These are phyloP conservation scores for Biscutella laevigata DNA, from an alignment of 441 rosid species.

Conservation along the genomic window DNA sequence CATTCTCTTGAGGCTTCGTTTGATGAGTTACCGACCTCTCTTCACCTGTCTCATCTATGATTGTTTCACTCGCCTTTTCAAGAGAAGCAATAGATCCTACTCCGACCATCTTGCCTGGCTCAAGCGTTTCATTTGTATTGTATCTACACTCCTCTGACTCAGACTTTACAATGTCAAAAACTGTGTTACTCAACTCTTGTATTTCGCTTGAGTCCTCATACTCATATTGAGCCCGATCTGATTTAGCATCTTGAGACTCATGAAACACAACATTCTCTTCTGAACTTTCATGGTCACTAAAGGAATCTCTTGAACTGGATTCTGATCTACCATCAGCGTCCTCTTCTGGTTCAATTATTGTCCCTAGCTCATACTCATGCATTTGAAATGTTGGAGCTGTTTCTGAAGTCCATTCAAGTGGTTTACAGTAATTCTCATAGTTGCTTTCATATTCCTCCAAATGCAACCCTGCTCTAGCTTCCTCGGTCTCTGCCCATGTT, in stretches of 20 bases:
- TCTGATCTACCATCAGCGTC: slow-evolving; percentile 4
- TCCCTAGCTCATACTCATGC: slow-evolving; percentile 11
- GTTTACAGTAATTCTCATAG: slow-evolving; percentile 11
- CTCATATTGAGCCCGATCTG: slow-evolving; percentile 8
- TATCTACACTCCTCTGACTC: slow-evolving; percentile 4
- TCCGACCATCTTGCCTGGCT: slow-evolving; percentile 1
- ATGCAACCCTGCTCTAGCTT: slow-evolving; percentile 21
- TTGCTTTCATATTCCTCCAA: slow-evolving; percentile 27
- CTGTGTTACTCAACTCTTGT: neutral
- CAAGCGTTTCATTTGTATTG: slow-evolving; percentile 12
- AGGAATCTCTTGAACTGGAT: slow-evolving; percentile 8
- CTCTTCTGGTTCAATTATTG: slow-evolving; percentile 6
- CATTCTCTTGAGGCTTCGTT: neutral
- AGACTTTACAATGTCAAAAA: slow-evolving; percentile 3
- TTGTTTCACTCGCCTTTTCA: neutral
- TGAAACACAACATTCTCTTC: neutral
- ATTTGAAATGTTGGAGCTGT: neutral
- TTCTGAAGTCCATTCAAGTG: slow-evolving; percentile 17
- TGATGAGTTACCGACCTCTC: slow-evolving; percentile 7
- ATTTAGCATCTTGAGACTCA: neutral
- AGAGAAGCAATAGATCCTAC: neutral
- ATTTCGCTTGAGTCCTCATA: slow-evolving; percentile 6
- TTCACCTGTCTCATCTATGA: slow-evolving; percentile 7
- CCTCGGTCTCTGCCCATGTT: slow-evolving; percentile 11
- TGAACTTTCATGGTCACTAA: slow-evolving; percentile 5